phyloP scores from a whole-genome alignment of 179 eudicot species.

The Monotropa hypopitys region DNA sequence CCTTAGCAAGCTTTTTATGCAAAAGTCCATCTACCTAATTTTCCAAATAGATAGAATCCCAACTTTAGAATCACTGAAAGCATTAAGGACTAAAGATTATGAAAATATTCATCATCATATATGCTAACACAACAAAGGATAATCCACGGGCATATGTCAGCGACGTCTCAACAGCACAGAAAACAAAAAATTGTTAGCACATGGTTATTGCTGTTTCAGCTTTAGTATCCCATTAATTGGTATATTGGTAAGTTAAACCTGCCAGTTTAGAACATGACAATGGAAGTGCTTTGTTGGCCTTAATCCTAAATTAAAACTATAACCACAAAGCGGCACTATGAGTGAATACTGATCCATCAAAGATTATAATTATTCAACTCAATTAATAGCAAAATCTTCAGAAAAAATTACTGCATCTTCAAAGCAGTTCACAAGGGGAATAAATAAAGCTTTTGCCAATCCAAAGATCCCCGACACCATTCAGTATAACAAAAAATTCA shows the following conservation, averaged over 20 bases:
- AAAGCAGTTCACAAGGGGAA: background rate
- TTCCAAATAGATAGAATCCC: conserved; percentile 5
- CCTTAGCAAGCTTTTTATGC: conserved; percentile 53
- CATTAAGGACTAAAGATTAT: background rate
- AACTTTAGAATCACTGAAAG: background rate
- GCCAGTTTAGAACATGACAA: background rate
- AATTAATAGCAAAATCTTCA: background rate
- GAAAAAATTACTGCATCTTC: background rate
- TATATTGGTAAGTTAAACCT: background rate
- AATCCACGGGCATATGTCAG: background rate
- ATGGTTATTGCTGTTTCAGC: background rate
- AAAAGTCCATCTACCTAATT: conserved; percentile 69
- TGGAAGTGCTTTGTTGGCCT: background rate
- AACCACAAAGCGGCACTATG: background rate
- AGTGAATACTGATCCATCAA: background rate
- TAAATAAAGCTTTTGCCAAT: background rate
- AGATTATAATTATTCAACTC: background rate
- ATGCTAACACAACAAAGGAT: background rate
- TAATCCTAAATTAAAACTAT: background rate
- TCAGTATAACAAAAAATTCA: background rate
- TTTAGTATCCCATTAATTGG: background rate
- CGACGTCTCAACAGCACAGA: background rate
- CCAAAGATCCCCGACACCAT: background rate
- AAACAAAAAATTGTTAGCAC: background rate
- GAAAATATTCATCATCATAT: background rate